A percentile compares a stretch with the other conserved stretches of the same genome.
Evolutionary conservation across 129 eudicot species (phyloP).

Genomic region (Flaveria robusta): DNA sequence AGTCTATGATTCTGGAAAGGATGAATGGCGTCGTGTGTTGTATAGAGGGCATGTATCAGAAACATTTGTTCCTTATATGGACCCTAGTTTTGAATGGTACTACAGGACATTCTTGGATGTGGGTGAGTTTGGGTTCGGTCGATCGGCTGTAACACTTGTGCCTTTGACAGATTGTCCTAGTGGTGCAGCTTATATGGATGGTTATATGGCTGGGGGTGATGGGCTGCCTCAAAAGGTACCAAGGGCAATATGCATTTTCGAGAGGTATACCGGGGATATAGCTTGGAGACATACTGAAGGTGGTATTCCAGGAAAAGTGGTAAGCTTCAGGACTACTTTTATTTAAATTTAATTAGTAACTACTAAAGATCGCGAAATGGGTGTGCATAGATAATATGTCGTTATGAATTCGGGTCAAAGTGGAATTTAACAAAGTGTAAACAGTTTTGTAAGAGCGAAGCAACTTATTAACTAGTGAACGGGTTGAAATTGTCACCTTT

Average conservation of each 20-base stretch:
- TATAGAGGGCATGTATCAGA: slow-evolving; percentile 89
- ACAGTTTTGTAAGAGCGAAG: no score
- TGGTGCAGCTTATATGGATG: slow-evolving; percentile 65
- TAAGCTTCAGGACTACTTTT: slow-evolving; percentile 8
- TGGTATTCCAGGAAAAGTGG: slow-evolving; percentile 87
- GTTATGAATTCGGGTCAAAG: no score
- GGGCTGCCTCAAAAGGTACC: slow-evolving; percentile 52
- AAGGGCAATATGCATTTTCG: slow-evolving; percentile 66
- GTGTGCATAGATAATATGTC: no score
- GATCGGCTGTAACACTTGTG: slow-evolving; percentile 58
- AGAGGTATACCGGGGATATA: slow-evolving; percentile 58
- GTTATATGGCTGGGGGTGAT: slow-evolving; percentile 66
- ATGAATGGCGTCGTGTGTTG: slow-evolving; percentile 52
- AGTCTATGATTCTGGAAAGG: slow-evolving; percentile 45
- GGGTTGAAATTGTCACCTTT: not conserved
- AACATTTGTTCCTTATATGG: slow-evolving; percentile 94
- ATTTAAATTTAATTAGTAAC: not conserved
- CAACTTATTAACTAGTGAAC: not conserved
- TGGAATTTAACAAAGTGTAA: no score
- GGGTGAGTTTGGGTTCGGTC: slow-evolving; percentile 90
- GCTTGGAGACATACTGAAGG: slow-evolving; percentile 90
- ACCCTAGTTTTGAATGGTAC: slow-evolving; percentile 79
- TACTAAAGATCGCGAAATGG: not conserved
- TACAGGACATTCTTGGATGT: slow-evolving; percentile 73
- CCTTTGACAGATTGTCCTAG: slow-evolving; percentile 69